These are phyloP conservation scores for Talaromyces nanjingensis DNA, from an alignment of 495 filamentous ascomycete genomes.

Conservation along the genomic window DNA sequence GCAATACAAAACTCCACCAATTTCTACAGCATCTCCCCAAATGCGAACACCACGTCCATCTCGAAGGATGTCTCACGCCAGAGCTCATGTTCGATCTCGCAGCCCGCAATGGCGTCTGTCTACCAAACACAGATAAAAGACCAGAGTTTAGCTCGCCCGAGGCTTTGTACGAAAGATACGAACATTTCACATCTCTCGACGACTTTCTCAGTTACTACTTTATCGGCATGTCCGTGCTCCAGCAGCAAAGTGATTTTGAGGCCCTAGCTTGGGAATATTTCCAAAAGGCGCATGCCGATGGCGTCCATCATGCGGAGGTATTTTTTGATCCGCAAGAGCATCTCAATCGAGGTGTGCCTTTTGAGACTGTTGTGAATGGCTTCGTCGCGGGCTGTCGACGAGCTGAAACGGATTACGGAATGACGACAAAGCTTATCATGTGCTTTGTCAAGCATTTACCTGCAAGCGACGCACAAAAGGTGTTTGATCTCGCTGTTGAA, in stretches of 20 bases:
- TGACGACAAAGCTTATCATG: slow-evolving; percentile 56
- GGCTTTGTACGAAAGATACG: slow-evolving; percentile 53
- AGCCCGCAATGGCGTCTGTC: slow-evolving; percentile 49
- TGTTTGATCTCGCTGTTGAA: slow-evolving; percentile 42
- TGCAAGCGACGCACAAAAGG: slow-evolving; percentile 38
- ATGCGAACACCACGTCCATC: slow-evolving; percentile 74
- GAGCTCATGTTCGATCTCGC: slow-evolving; percentile 64
- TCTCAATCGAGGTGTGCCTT: slow-evolving; percentile 51
- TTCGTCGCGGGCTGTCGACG: slow-evolving; percentile 51
- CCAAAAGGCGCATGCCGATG: slow-evolving; percentile 52
- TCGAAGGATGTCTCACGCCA: slow-evolving; percentile 65
- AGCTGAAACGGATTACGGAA: slow-evolving; percentile 55
- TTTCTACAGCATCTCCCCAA: slow-evolving; percentile 65
- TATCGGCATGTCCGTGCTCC: slow-evolving; percentile 63
- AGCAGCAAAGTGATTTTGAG: slow-evolving; percentile 57
- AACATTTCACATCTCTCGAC: slow-evolving; percentile 60
- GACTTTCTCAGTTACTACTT: slow-evolving; percentile 78
- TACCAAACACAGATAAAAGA: slow-evolving; percentile 45
- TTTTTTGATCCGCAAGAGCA: slow-evolving; percentile 81
- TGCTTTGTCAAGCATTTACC: slow-evolving; percentile 67
- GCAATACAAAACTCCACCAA: slow-evolving; percentile 35
- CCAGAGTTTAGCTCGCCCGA: slow-evolving; percentile 53
- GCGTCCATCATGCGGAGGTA: slow-evolving; percentile 67
- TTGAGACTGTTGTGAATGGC: slow-evolving; percentile 52
- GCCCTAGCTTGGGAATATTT: slow-evolving; percentile 71